Conservation (phyloP, 139 green algal genomes). For the Chlamydomonas applanata region DNA sequence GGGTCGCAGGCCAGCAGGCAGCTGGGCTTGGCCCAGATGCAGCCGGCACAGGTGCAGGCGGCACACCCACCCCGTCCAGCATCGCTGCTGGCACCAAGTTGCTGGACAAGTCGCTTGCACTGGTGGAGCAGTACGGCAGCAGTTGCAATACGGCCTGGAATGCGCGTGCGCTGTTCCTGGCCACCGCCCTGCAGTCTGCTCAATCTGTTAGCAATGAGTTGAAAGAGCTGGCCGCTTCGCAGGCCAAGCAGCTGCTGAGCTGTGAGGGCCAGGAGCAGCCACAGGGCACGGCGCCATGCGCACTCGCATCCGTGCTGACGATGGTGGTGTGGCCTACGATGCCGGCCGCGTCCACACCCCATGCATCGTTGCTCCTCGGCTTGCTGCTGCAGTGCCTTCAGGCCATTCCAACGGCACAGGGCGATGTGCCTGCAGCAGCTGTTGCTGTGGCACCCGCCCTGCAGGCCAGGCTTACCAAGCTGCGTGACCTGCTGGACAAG, state of each 20-base stretch:
- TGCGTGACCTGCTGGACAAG: constrained; percentile 2
- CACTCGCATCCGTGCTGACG: neutral
- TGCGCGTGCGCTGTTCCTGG: constrained; percentile 2
- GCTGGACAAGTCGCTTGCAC: neutral
- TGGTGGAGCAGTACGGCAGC: neutral
- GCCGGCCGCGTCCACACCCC: neutral
- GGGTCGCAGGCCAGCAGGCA: neutral
- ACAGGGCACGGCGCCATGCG: neutral
- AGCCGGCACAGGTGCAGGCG: neutral
- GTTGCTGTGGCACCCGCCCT: neutral
- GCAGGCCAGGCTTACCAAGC: neutral
- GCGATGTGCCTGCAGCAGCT: neutral
- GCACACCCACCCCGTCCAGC: neutral
- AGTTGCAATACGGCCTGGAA: neutral
- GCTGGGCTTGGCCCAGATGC: neutral
- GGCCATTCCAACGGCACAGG: neutral
- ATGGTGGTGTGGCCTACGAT: neutral
- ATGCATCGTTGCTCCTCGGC: neutral
- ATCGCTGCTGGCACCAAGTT: neutral
- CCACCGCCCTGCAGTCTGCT: neutral
- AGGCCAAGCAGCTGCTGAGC: neutral
- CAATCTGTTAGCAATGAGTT: neutral
- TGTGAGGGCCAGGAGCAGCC: neutral
- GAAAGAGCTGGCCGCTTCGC: constrained; percentile 1
- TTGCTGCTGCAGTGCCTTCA: neutral